Conservation (phyloP, 371 early-diverging fungal species). For the Mucor ambiguus region DNA sequence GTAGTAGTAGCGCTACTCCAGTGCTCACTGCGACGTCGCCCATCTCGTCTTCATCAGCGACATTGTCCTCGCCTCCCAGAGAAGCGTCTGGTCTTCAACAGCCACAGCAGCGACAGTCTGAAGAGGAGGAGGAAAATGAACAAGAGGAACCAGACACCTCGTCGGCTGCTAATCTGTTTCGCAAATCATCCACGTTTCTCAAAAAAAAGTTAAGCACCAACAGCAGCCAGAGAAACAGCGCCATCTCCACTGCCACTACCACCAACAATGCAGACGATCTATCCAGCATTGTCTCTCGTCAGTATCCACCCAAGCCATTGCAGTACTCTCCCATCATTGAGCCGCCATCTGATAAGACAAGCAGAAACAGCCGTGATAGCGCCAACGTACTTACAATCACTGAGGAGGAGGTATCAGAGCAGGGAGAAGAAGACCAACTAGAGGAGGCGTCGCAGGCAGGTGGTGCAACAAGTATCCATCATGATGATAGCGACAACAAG, state of each 20-base stretch:
- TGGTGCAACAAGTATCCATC: not conserved
- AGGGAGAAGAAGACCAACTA: not conserved
- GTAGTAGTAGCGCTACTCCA: not conserved
- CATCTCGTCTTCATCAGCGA: constrained; percentile 10
- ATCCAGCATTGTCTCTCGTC: constrained; percentile 17
- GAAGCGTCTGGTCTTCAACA: not conserved
- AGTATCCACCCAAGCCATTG: constrained; percentile 42
- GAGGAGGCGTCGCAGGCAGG: not conserved
- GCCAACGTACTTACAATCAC: not conserved
- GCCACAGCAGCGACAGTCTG: not conserved
- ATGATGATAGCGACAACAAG: not conserved
- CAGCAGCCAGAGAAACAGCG: constrained; percentile 1
- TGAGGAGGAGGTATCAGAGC: not conserved
- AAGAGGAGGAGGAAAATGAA: not conserved
- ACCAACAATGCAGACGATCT: constrained; percentile 16
- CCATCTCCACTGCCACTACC: constrained; percentile 12
- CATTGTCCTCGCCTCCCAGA: not conserved
- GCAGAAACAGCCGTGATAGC: not conserved
- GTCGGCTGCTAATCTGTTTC: constrained; percentile 12
- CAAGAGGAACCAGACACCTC: constrained; percentile 1
- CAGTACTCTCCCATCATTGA: constrained; percentile 35
- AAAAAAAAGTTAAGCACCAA: constrained; percentile 13
- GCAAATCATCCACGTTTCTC: constrained; percentile 16
- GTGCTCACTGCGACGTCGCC: not conserved
- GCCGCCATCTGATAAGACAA: constrained; percentile 19